Evolutionary conservation across 1,284 basidiomycete species (phyloP).

Genomic region (Sutorius eximius): DNA sequence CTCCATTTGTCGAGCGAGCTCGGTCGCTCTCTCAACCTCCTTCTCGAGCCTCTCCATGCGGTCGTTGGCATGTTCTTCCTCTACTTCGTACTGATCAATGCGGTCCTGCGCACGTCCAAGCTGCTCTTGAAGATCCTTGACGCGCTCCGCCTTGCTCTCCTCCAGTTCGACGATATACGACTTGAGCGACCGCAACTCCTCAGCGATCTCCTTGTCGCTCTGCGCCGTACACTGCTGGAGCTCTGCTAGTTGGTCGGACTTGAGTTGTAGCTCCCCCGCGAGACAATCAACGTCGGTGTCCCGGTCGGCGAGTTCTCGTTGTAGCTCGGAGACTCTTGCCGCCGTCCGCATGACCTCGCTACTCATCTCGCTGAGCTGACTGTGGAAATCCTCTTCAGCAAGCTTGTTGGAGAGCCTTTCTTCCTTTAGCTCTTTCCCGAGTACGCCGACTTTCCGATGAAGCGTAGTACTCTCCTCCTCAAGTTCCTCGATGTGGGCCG

Average conservation of each 20-base stretch:
- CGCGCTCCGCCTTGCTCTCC: slow-evolving; percentile 46
- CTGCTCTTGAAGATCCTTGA: slow-evolving; percentile 54
- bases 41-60: slow-evolving; percentile 52
- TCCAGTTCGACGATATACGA: slow-evolving; percentile 57
- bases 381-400: slow-evolving; percentile 33
- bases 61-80: slow-evolving; percentile 49
- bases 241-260: slow-evolving; percentile 41
- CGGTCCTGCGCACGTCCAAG: slow-evolving; percentile 47
- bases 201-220: slow-evolving; percentile 40
- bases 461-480: slow-evolving; percentile 35
- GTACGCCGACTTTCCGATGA: slow-evolving; percentile 49
- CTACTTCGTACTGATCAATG: slow-evolving; percentile 43
- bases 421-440: slow-evolving; percentile 54
- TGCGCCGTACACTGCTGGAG: slow-evolving; percentile 34
- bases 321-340: slow-evolving; percentile 35
- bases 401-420: slow-evolving; percentile 45
- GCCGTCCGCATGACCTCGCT: slow-evolving; percentile 31
- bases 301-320: slow-evolving; percentile 34
- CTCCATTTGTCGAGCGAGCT: slow-evolving; percentile 64
- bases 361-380: slow-evolving; percentile 31
- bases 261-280: slow-evolving; percentile 37
- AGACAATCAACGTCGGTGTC: slow-evolving; percentile 23
- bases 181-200: slow-evolving; percentile 46
- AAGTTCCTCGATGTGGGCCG: slow-evolving; percentile 43
- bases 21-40: slow-evolving; percentile 50